Evolutionary conservation across 768 basidiomycete genomes (phyloP).

Genomic region (Trametes villosa): DNA sequence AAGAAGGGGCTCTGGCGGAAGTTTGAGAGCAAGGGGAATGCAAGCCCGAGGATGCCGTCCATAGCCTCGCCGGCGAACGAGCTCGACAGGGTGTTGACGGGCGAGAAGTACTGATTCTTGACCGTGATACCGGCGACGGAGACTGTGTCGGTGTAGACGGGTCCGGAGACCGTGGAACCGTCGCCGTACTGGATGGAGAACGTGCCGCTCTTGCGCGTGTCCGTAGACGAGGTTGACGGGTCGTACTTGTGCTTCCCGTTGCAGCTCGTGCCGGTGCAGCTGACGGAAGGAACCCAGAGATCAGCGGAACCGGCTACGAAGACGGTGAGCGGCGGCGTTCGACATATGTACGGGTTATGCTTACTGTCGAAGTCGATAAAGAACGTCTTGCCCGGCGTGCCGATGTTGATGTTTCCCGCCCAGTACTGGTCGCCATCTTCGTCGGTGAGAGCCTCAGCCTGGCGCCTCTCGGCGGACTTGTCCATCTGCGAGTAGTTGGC

Average conservation of each 20-base stretch:
- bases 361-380: constrained; percentile 24
- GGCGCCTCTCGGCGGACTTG: constrained; percentile 13
- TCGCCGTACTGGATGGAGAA: constrained; percentile 45
- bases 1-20: constrained; percentile 26
- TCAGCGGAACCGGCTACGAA: constrained; percentile 24
- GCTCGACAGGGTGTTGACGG: constrained; percentile 22
- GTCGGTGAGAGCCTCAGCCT: constrained; percentile 29
- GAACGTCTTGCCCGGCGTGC: constrained; percentile 45
- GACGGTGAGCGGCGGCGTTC: neutral
- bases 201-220: constrained; percentile 23
- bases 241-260: constrained; percentile 32
- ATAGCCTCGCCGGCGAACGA: constrained; percentile 13
- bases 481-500: constrained; percentile 8
- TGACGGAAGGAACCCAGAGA: constrained; percentile 25
- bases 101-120: constrained; percentile 24
- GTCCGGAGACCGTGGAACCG: constrained; percentile 39
- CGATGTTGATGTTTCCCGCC: constrained; percentile 49
- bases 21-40: constrained; percentile 28
- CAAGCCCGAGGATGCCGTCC: constrained; percentile 33
- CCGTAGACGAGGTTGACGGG: constrained; percentile 32
- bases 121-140: constrained; percentile 35
- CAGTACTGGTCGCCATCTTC: constrained; percentile 34
- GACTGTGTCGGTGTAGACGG: constrained; percentile 40
- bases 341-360: neutral
- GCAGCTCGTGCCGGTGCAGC: constrained; percentile 20